A percentile compares a stretch with the other conserved stretches of the same genome.
These are phyloP conservation scores for Amoebophrya sp. DNA, from an alignment of 169 alveolate genomes.

Conservation along the genomic window DNA sequence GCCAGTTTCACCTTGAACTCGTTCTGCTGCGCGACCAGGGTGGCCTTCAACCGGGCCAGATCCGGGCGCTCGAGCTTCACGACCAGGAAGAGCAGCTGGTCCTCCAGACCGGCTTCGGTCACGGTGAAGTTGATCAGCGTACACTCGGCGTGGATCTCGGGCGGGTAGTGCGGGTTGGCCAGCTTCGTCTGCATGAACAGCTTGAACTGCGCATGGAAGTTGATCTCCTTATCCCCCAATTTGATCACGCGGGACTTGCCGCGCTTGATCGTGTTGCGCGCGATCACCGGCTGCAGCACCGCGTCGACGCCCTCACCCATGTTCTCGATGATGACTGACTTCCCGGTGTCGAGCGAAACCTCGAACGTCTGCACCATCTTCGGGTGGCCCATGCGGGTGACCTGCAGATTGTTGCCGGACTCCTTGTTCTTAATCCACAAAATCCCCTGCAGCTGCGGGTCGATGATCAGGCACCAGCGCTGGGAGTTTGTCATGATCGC, in stretches of 20 bases:
- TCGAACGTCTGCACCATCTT: slow-evolving; percentile 64
- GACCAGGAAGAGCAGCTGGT: slow-evolving; percentile 84
- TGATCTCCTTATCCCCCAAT: slow-evolving; percentile 82
- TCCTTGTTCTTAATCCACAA: slow-evolving; percentile 89
- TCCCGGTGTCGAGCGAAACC: slow-evolving; percentile 71
- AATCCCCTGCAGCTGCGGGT: slow-evolving; percentile 92
- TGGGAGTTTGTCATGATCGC: slow-evolving; percentile 85
- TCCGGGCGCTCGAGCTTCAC: slow-evolving; percentile 83
- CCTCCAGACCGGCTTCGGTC: slow-evolving; percentile 86
- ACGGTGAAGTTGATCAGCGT: slow-evolving; percentile 89
- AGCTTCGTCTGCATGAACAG: slow-evolving; percentile 85
- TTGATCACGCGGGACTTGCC: slow-evolving; percentile 74
- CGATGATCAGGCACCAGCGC: slow-evolving; percentile 90
- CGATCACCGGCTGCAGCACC: slow-evolving; percentile 83
- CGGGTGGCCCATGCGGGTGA: slow-evolving; percentile 60
- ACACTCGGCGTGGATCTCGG: slow-evolving; percentile 90
- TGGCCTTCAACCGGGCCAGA: slow-evolving; percentile 48
- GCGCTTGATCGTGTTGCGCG: slow-evolving; percentile 80
- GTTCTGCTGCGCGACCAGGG: slow-evolving; percentile 86
- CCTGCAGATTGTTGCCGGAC: slow-evolving; percentile 73
- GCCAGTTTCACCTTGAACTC: slow-evolving; percentile 85
- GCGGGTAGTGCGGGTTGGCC: slow-evolving; percentile 92
- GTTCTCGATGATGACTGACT: slow-evolving; percentile 86
- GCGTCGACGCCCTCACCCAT: slow-evolving; percentile 88
- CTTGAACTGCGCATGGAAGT: slow-evolving; percentile 71